phyloP scores from a whole-genome alignment of 2,329 filamentous ascomycete species.

The Neurospora crassa region DNA sequence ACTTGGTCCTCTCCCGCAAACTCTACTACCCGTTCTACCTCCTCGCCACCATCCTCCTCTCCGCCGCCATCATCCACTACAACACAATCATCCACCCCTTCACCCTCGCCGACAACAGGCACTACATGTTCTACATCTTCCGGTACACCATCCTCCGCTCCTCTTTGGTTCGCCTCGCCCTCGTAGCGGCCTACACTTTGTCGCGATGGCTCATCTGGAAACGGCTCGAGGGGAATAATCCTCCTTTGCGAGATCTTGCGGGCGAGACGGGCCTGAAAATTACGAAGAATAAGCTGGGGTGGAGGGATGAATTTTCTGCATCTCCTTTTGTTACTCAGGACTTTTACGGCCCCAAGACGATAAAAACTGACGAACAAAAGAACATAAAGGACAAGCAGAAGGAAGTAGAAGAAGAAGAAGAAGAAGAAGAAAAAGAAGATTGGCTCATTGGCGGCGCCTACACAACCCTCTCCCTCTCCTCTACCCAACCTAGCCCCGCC shows the following conservation, averaged over 20 bases:
- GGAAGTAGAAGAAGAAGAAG: neutral
- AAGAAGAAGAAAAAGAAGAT: neutral
- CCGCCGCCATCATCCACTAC: constrained; percentile 50
- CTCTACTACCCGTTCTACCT: constrained; percentile 29
- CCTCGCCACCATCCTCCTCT: constrained; percentile 25
- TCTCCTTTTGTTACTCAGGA: constrained; percentile 2
- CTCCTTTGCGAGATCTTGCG: neutral
- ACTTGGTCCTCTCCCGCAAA: constrained; percentile 23
- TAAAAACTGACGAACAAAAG: neutral
- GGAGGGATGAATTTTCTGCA: constrained; percentile 2
- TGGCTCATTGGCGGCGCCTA: neutral
- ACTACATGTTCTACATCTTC: constrained; percentile 97
- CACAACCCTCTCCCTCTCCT: constrained; percentile 15
- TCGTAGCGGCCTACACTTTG: constrained; percentile 60
- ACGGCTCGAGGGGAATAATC: constrained; percentile 41
- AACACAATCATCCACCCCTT: constrained; percentile 96
- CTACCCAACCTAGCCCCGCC: constrained; percentile 18
- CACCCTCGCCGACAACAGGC: constrained; percentile 88
- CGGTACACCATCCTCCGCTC: constrained; percentile 66
- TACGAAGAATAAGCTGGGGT: neutral
- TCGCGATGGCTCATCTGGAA: constrained; percentile 61
- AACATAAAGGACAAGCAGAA: neutral
- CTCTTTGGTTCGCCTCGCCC: constrained; percentile 52
- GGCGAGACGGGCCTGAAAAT: neutral
- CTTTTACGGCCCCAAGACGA: neutral